Base-by-base conservation (phyloP, 2,329 filamentous ascomycete genomes). In the Emergomyces africanus region DNA sequence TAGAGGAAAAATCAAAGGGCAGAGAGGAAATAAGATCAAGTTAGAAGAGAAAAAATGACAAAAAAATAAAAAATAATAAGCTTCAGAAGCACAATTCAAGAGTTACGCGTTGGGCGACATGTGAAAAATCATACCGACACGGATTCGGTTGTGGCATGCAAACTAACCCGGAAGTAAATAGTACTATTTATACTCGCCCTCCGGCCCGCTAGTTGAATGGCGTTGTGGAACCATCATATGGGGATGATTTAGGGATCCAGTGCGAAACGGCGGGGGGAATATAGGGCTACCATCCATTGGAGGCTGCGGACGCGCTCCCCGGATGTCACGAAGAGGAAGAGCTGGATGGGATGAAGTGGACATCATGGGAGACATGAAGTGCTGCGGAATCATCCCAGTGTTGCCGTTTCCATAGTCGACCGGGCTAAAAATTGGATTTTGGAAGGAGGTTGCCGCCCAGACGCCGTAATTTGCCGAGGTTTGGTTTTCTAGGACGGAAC, bases 381-480 rank as follows among this genome's bases (percentile, higher is more conserved):
- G 59, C 39, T 66, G 68, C 18, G 65, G 46, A 20, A 72, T 57
- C 5, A 66, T 55, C 50, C 70, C 70, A 23, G 57, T 61, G 35
- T 61, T 20, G 6, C 63, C 48, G 2, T 64, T 42, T 9, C 58
- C 61, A 60, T 70, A 74, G 12, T 71, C 70, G 6, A 72, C 64
- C 0, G 70, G 61, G 20, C 64, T 64, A 65, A 71, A 74, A 46
- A 72, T 62, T 35, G 67, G 66, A 25, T 67, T 68, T n/a, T 71
- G 67, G 62, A 71, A 73, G 5, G 67, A 61, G 0, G 70, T 66
- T 8, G 65, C 61, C 1, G 28, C 20, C 71, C 71, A 74, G 10
- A 64, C 37, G 12, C 71, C 64, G 53, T 67, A 71, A 12, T 68
- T 63, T 30, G 61, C 61, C 14, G 62, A 23, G 2, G 64, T 57